Base-by-base conservation (phyloP, 768 basidiomycete species). In the Suillus clintonianus region DNA sequence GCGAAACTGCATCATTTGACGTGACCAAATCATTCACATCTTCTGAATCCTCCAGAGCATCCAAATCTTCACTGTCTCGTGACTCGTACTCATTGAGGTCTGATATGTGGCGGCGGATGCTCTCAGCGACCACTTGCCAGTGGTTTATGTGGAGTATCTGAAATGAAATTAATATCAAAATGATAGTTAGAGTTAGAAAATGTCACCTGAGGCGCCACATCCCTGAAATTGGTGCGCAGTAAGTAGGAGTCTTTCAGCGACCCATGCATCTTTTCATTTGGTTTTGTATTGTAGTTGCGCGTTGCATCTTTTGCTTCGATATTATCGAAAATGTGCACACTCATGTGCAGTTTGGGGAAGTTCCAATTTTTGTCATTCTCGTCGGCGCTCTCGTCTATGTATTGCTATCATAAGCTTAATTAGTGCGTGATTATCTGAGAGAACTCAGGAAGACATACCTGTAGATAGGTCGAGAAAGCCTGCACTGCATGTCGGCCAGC, bases 331-430 rank as follows among this genome's bases (percentile, higher is more conserved):
- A 74, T 45, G 63, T 81, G 78, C 13, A 60, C 27, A 22, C 76
- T 70, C 2, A 64, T 63, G 43, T 81, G 79, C 0, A 67, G 47
- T 62, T 80, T 80, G 0, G 74, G 76, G 36, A 77, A 78, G 34
- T 76, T 68, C 72, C 74, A 77, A n/a, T 64, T 76, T 74, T 65
- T 67, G 36, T n/a, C 1, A 7, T 11, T 32, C 5, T 22, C 3
- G 5, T 61, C 45, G 4, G 37, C 24, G 0, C 19, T 39, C 14
- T 57, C 48, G 2, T 15, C 10, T 11, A 30, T 39, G 27, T 64
- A 51, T 39, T 55, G 43, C 54, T 64, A 39, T 57, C n/a, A 39
- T 37, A 11, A 30, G 39, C 17, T 27, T 13, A 1, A 47, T 36
- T 8, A 11, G n/a, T 4, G 5, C 13, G 6, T 7, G 5, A 11